phyloP scores from a whole-genome alignment of 2,329 filamentous ascomycete species.

The Aspergillus transmontanensis region DNA sequence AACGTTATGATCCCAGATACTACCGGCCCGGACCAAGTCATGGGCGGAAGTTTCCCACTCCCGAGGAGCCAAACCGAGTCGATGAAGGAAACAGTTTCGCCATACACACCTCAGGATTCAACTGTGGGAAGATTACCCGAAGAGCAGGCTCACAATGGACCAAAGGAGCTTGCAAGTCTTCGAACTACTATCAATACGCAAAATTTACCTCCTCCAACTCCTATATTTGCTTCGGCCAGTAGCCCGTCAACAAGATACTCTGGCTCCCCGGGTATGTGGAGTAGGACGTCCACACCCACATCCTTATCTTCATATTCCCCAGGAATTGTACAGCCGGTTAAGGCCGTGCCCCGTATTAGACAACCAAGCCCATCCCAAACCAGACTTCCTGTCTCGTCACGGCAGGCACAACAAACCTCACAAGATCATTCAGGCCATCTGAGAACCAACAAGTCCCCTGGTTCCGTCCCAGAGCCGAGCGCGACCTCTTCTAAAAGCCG shows the following conservation, averaged over 20 bases:
- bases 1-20: slow-evolving; percentile 34
- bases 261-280: slow-evolving; percentile 50
- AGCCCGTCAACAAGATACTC: slow-evolving; percentile 51
- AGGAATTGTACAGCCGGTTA: slow-evolving; percentile 45
- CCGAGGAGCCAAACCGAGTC: slow-evolving; percentile 16
- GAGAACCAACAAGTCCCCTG: slow-evolving; percentile 16
- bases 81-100: slow-evolving; percentile 14
- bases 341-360: slow-evolving; percentile 37
- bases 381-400: slow-evolving; percentile 36
- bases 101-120: slow-evolving; percentile 20
- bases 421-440: slow-evolving; percentile 21
- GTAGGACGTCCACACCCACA: slow-evolving; percentile 52
- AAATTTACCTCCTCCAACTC: slow-evolving; percentile 41
- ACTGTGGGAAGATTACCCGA: slow-evolving; percentile 19
- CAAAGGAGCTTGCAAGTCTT: slow-evolving; percentile 43
- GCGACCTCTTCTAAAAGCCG: slow-evolving; percentile 13
- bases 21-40: slow-evolving; percentile 20
- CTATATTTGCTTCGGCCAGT: slow-evolving; percentile 42
- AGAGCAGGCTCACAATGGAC: slow-evolving; percentile 25
- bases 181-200: slow-evolving; percentile 37
- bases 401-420: slow-evolving; percentile 21
- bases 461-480: slow-evolving; percentile 12
- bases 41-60: slow-evolving; percentile 13
- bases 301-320: slow-evolving; percentile 54
- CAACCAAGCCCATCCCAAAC: slow-evolving; percentile 42